Conservation (phyloP, 2,329 filamentous ascomycete species). For the Aureobasidium sp. region DNA sequence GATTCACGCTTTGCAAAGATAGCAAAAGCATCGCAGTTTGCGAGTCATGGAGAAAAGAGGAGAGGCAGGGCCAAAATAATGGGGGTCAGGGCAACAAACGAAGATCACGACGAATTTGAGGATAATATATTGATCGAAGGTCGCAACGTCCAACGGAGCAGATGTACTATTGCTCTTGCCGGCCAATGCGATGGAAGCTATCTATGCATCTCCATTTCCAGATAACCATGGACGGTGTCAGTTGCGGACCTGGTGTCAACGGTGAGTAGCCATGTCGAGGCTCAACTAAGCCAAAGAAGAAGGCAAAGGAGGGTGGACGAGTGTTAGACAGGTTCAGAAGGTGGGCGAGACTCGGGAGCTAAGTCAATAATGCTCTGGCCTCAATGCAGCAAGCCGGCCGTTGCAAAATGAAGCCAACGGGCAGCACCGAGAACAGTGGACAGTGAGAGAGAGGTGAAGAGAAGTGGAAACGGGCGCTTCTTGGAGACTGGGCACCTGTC, state of each 20-base stretch:
- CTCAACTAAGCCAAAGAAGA: conserved; percentile 1
- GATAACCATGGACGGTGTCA: neutral
- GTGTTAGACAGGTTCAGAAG: neutral
- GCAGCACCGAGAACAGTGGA: neutral
- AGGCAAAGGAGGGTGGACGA: neutral
- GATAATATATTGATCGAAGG: neutral
- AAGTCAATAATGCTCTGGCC: conserved; percentile 12
- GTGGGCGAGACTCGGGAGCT: conserved; percentile 15
- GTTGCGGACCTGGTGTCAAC: conserved; percentile 5
- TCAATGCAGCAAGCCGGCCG: conserved; percentile 8
- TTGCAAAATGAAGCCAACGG: conserved; percentile 16
- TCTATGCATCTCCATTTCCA: conserved; percentile 11
- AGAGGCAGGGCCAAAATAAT: neutral
- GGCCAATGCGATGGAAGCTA: conserved; percentile 7
- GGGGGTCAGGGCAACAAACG: neutral
- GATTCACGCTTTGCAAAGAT: conserved; percentile 3
- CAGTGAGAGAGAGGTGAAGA: neutral
- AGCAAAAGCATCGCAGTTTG: conserved; percentile 1
- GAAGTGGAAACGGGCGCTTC: neutral
- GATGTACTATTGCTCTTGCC: conserved; percentile 5
- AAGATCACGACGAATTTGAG: neutral
- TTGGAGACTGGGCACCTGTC: neutral
- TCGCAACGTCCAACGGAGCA: conserved; percentile 8
- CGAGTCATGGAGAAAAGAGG: conserved; percentile 6
- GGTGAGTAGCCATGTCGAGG: conserved; percentile 15